Conservation (phyloP, 2,329 filamentous ascomycete genomes). For the Sporothrix globosa region DNA sequence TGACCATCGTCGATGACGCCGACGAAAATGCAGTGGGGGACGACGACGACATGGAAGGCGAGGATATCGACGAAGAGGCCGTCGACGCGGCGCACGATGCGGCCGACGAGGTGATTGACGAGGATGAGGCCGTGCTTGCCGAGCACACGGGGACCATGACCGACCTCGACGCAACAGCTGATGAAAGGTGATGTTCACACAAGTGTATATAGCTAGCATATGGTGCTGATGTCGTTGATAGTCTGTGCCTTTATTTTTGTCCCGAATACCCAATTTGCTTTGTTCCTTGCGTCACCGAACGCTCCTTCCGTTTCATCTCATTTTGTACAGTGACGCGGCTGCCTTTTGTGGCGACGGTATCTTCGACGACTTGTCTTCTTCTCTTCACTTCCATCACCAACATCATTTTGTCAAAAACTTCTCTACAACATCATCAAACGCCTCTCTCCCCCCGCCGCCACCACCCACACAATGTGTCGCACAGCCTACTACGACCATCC, state of each 20-base stretch:
- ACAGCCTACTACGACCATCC: constrained; percentile 55
- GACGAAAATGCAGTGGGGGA: constrained; percentile 14
- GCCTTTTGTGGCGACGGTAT: neutral
- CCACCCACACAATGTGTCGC: constrained; percentile 50
- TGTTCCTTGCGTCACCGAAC: neutral
- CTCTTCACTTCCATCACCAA: neutral
- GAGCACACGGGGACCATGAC: constrained; percentile 36
- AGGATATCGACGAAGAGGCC: constrained; percentile 38
- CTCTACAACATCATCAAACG: neutral
- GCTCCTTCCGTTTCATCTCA: neutral
- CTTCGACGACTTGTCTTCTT: neutral
- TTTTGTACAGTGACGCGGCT: constrained; percentile 2
- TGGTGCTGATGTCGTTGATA: neutral
- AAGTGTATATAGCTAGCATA: neutral
- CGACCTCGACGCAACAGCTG: constrained; percentile 36
- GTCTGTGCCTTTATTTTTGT: neutral
- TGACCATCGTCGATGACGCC: neutral
- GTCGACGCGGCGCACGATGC: constrained; percentile 3
- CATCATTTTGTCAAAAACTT: neutral
- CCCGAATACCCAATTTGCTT: constrained; percentile 19
- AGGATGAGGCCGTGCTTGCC: constrained; percentile 28
- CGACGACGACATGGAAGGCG: constrained; percentile 46
- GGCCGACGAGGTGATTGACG: constrained; percentile 34
- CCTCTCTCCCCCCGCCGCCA: neutral
- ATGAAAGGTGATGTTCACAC: constrained; percentile 26